Conservation (phyloP, 495 filamentous ascomycete genomes). For the Penicillium coffeae region DNA sequence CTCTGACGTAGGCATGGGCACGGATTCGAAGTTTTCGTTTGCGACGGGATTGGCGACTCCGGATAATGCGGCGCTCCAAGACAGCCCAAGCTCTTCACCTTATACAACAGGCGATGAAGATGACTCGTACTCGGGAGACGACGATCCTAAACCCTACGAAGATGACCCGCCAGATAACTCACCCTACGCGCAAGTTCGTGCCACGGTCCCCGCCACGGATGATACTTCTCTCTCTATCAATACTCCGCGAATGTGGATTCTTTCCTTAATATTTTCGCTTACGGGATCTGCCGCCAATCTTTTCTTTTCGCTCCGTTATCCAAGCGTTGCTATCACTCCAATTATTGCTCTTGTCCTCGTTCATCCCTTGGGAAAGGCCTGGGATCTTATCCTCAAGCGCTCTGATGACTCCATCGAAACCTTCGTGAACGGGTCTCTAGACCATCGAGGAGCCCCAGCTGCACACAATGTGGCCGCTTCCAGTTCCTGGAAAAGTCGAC, state of each 20-base stretch:
- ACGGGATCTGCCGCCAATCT: slow-evolving; percentile 79
- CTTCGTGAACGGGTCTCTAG: slow-evolving; percentile 39
- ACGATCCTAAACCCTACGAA: slow-evolving; percentile 16
- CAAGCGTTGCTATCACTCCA: slow-evolving; percentile 79
- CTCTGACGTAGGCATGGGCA: slow-evolving; percentile 26
- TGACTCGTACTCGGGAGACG: slow-evolving; percentile 23
- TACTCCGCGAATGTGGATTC: slow-evolving; percentile 81
- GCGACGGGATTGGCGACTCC: slow-evolving; percentile 26
- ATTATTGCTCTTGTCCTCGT: slow-evolving; percentile 79
- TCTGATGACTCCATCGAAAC: slow-evolving; percentile 52
- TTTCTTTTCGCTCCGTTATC: slow-evolving; percentile 81
- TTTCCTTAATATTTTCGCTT: slow-evolving; percentile 73
- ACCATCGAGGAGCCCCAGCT: slow-evolving; percentile 17
- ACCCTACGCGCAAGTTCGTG: slow-evolving; percentile 66
- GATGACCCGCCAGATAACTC: slow-evolving; percentile 34
- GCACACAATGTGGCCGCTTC: slow-evolving; percentile 12
- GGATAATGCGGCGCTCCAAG: slow-evolving; percentile 19
- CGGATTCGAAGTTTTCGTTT: slow-evolving; percentile 30
- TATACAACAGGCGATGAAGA: slow-evolving; percentile 24
- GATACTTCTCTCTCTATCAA: slow-evolving; percentile 72
- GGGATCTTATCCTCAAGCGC: slow-evolving; percentile 67
- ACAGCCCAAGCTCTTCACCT: slow-evolving; percentile 16
- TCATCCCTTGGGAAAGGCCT: slow-evolving; percentile 73
- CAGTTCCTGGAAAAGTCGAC: slow-evolving; percentile 5
- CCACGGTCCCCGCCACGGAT: slow-evolving; percentile 70